phyloP scores from a whole-genome alignment of 106 monocot genomes.

The Platanthera guangdongensis region DNA sequence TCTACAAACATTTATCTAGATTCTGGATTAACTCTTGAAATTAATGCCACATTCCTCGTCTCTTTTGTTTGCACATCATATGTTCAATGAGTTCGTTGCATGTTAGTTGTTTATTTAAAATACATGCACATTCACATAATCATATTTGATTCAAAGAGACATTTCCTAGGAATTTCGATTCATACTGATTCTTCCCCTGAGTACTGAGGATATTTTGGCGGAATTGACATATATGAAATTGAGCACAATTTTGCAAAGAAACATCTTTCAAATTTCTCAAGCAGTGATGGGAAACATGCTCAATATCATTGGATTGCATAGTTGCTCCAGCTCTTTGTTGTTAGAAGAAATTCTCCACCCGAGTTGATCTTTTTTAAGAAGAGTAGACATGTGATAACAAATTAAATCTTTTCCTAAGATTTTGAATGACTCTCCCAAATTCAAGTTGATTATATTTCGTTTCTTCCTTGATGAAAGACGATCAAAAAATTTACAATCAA shows the following conservation, averaged over 20 bases:
- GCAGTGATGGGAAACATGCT: not conserved
- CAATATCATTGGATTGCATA: not conserved
- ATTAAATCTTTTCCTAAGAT: not conserved
- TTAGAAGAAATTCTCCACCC: not conserved
- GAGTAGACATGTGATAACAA: not conserved
- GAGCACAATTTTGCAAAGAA: conserved; percentile 1
- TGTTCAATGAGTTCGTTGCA: not conserved
- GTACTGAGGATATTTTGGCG: not conserved
- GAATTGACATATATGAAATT: not conserved
- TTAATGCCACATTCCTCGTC: not conserved
- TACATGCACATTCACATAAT: not conserved
- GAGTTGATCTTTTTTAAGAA: not conserved
- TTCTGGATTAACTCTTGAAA: not conserved
- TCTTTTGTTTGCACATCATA: not conserved
- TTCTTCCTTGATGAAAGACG: not conserved
- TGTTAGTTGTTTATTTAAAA: not conserved
- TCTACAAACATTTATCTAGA: not conserved
- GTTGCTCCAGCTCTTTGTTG: not conserved
- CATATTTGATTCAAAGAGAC: not conserved
- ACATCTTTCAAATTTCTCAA: not conserved
- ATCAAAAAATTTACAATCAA: too few relatives aligned
- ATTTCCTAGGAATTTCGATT: not conserved
- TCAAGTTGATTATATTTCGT: not conserved
- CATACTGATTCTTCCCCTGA: not conserved
- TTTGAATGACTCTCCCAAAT: not conserved